Evolutionary conservation across 345 rosid species (phyloP).

Genomic region (Eucalyptus caleyi): DNA sequence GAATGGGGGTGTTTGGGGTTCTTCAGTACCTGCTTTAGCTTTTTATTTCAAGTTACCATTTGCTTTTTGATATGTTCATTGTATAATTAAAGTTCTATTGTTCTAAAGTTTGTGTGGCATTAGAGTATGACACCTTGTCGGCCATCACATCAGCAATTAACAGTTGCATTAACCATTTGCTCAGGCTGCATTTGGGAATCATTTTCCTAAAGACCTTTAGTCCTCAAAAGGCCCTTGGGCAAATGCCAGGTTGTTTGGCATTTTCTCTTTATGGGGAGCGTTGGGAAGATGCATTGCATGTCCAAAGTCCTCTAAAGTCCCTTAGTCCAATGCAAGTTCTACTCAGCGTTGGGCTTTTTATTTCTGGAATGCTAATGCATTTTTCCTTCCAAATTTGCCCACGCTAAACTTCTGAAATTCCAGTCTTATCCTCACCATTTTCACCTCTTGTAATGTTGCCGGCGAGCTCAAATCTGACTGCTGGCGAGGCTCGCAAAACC

Average conservation of each 20-base stretch:
- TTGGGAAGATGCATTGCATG: not conserved
- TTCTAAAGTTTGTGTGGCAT: not conserved
- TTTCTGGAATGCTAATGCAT: not conserved
- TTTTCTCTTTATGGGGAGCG: not conserved
- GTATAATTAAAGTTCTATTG: not conserved
- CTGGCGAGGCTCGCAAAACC: not conserved
- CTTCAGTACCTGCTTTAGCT: not conserved
- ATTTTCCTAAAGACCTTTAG: not conserved
- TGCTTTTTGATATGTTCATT: not conserved
- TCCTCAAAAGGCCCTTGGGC: not conserved
- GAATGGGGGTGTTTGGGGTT: not conserved
- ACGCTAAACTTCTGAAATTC: not conserved
- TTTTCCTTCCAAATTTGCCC: not conserved
- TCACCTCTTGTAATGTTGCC: not conserved
- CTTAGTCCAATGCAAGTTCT: not conserved
- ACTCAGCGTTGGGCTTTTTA: not conserved
- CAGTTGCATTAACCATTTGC: not conserved
- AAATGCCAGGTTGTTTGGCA: not conserved
- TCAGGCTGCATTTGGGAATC: not conserved
- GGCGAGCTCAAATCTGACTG: not conserved
- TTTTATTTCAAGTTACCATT: not conserved
- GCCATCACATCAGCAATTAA: not conserved
- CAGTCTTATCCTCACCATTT: not conserved
- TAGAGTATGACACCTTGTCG: not conserved
- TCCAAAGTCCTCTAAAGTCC: not conserved